Conservation (phyloP, 2,329 filamentous ascomycete genomes). For the Epichloe gansuensis region DNA sequence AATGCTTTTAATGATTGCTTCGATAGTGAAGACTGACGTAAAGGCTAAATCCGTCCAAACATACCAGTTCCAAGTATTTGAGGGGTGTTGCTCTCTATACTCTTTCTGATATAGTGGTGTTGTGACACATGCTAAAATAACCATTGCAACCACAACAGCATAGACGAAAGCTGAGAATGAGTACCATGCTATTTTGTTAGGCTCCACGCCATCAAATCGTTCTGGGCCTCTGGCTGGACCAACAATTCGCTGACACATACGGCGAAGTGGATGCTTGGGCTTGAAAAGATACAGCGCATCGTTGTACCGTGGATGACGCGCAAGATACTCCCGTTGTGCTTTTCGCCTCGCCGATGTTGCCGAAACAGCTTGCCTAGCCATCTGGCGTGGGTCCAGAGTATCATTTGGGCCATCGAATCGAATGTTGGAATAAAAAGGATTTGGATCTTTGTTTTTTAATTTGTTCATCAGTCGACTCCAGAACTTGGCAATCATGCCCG, state of each 20-base stretch:
- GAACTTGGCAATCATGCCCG: constrained; percentile 44
- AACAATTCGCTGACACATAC: constrained; percentile 76
- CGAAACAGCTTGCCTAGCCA: constrained; percentile 82
- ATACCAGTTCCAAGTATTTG: constrained; percentile 72
- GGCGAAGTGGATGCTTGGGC: constrained; percentile 64
- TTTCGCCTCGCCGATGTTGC: constrained; percentile 72
- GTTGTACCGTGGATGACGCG: constrained; percentile 81
- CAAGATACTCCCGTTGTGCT: constrained; percentile 82
- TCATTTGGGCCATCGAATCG: constrained; percentile 62
- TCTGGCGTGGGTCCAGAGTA: constrained; percentile 67
- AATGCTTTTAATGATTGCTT: constrained; percentile 83
- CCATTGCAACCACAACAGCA: constrained; percentile 89
- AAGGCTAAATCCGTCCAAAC: constrained; percentile 89
- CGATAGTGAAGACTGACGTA: constrained; percentile 70
- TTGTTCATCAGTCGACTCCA: constrained; percentile 47
- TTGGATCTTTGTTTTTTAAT: constrained; percentile 60
- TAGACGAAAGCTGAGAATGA: constrained; percentile 89
- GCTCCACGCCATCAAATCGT: constrained; percentile 78
- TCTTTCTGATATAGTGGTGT: constrained; percentile 89
- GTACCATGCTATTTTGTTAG: constrained; percentile 85
- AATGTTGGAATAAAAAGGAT: constrained; percentile 80
- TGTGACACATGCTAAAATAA: constrained; percentile 86
- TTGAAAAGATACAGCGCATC: constrained; percentile 79
- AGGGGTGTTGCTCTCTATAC: constrained; percentile 53
- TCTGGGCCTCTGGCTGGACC: constrained; percentile 79